Percentiles rank a stretch among this genome's conserved stretches.
phyloP scores from a whole-genome alignment of 1,284 basidiomycete genomes.

The Phellopilus nigrolimitatus region DNA sequence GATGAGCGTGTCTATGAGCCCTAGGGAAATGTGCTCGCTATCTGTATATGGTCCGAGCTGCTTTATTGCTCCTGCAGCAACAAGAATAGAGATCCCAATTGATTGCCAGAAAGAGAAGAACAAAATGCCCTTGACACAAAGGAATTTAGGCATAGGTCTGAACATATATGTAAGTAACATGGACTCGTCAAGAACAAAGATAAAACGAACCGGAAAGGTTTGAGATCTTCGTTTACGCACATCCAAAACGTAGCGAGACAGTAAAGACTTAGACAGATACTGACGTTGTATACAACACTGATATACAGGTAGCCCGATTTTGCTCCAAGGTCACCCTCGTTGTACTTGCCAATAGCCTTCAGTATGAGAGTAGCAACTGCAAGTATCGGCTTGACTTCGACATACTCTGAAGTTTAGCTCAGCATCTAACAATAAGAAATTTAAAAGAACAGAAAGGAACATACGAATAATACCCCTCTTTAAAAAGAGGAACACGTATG shows the following conservation, averaged over 20 bases:
- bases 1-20: conserved; percentile 85
- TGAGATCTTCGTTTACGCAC: conserved; percentile 79
- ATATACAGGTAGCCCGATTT: conserved; percentile 92
- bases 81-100: conserved; percentile 82
- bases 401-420: conserved; percentile 70
- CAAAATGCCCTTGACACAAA: conserved; percentile 96
- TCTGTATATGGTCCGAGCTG: conserved; percentile 85
- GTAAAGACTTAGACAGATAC: conserved; percentile 74
- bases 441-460: conserved; percentile 29
- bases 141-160: conserved; percentile 86
- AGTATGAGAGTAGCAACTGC: conserved; percentile 82
- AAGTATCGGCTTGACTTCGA: conserved; percentile 91
- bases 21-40: conserved; percentile 86
- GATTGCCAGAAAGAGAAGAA: conserved; percentile 99
- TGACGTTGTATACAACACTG: conserved; percentile 76
- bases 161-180: not conserved
- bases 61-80: conserved; percentile 74
- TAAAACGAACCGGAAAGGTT: conserved; percentile 71
- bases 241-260: conserved; percentile 96
- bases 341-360: conserved; percentile 84
- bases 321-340: conserved; percentile 82
- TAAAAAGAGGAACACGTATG: conserved; percentile 89
- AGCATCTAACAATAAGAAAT: not conserved
- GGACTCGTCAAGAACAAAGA: conserved; percentile 16
- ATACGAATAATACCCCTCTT: conserved; percentile 93